Evolutionary conservation across 2,329 filamentous ascomycete species (phyloP).

Genomic region (Xylariaceae sp.): DNA sequence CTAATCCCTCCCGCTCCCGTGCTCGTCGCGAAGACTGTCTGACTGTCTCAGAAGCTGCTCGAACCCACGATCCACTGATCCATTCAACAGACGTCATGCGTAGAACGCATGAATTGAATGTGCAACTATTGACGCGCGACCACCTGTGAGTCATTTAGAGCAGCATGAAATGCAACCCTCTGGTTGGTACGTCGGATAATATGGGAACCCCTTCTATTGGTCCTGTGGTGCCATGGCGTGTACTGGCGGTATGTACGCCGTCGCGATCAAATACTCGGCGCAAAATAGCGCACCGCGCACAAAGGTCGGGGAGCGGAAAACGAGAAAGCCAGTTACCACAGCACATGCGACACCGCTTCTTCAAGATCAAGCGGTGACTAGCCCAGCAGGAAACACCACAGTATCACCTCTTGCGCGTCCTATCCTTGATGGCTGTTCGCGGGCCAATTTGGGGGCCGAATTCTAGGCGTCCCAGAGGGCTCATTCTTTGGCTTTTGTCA

Average conservation of each 20-base stretch:
- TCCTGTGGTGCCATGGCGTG: conserved; percentile 1
- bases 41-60: no score
- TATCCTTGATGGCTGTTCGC: conserved; percentile 9
- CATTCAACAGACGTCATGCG: conserved; percentile 35
- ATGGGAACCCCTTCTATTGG: conserved; percentile 22
- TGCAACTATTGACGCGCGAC: conserved; percentile 32
- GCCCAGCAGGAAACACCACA: conserved; percentile 4
- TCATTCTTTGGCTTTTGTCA: conserved; percentile 12
- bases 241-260: conserved; percentile 24
- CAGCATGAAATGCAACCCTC: conserved; percentile 12
- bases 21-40: no score
- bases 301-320: conserved; percentile 14
- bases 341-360: conserved; percentile 25
- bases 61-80: conserved; percentile 8
- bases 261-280: conserved; percentile 27
- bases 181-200: conserved; percentile 11
- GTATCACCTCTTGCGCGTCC: conserved; percentile 16
- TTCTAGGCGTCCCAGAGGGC: conserved; percentile 22
- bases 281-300: conserved; percentile 32
- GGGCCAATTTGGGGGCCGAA: conserved; percentile 29
- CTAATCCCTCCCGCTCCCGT: no score
- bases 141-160: conserved; percentile 38
- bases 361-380: conserved; percentile 25
- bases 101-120: conserved; percentile 24
- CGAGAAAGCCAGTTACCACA: neutral